These are phyloP conservation scores for Jacaranda mimosifolia DNA, from an alignment of 257 asterid species.

Conservation along the genomic window DNA sequence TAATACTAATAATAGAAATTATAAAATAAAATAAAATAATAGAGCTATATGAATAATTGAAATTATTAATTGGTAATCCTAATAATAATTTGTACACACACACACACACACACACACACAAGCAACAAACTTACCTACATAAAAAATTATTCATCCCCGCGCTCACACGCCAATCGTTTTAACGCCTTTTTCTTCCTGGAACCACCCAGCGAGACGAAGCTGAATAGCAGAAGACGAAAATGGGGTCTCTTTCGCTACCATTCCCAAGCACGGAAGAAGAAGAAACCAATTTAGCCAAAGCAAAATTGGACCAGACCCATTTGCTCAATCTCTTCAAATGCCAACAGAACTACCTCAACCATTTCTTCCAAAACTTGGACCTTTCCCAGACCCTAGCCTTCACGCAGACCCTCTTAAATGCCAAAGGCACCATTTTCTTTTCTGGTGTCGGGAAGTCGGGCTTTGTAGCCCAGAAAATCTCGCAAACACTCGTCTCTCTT, in stretches of 20 bases:
- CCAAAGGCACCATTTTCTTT: slow-evolving; percentile 82
- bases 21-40: too few relatives aligned
- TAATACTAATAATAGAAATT: too few relatives aligned
- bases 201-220: slow-evolving; percentile 5
- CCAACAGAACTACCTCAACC: slow-evolving; percentile 89
- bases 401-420: slow-evolving; percentile 76
- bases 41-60: too few relatives aligned
- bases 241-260: slow-evolving; percentile 58
- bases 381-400: slow-evolving; percentile 79
- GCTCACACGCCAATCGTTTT: slow-evolving; percentile 24
- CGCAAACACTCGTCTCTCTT: slow-evolving; percentile 84
- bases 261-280: slow-evolving; percentile 31
- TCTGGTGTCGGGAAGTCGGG: slow-evolving; percentile 98
- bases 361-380: slow-evolving; percentile 90
- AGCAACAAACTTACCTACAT: too few relatives aligned
- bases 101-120: neutral
- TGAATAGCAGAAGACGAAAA: slow-evolving; percentile 30
- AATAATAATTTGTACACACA: too few relatives aligned
- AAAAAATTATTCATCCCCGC: slow-evolving; percentile 17
- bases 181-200: slow-evolving; percentile 7
- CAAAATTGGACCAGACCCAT: slow-evolving; percentile 58
- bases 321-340: slow-evolving; percentile 79
- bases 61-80: too few relatives aligned
- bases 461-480: slow-evolving; percentile 86
- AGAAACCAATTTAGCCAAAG: slow-evolving; percentile 28